Evolutionary conservation across 768 basidiomycete species (phyloP), one percentile per base, ranked within the genome.

Genomic region (Clathrus columnatus): DNA sequence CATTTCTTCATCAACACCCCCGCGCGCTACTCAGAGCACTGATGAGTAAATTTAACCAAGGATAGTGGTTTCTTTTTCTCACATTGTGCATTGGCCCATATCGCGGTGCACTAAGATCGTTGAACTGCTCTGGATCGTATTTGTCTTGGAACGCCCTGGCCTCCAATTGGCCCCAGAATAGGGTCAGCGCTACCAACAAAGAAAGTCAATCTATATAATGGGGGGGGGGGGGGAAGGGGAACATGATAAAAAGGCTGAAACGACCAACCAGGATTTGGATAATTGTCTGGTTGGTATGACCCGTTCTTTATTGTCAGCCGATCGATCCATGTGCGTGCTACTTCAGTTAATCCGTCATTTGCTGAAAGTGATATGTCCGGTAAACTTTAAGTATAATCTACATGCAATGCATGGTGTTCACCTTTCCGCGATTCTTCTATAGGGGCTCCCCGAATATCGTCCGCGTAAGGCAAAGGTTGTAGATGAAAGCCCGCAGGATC

Each of bases 401-500:
- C 11, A 36, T 36, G n/a, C 36, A 36, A 36, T 14, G 11, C 4
- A 8, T 8, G 14, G 14, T 36, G 14, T 11, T 51, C 69, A 83
- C 91, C 85, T 74, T 77, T 75, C 61, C 76, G 72, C 6, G 75
- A 83, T 53, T 80, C 74, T 18, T 83, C 79, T 10, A 92, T 69
- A 1, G 87, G 84, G 5, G 87, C 87, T 18, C 76, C 75, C 48
- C 96, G 82, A 48, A 98, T 86, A 62, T 99, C 96, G 65, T 99
- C 96, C 4, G 89, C 87, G 66, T 88, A 99, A 0, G 95, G 94
- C n/a, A 97, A 67, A 16, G 87, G 86, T 56, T 97, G 85, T 50
- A 98, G 74, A 68, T 98, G 93, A 63, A 98, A 87, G 5, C 96
- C 96, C 1, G 89, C 82, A 29, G 96, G 91, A 42, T 87, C 84